These are phyloP conservation scores for Picochlorum sp. DNA, from an alignment of 139 green algal species.

Conservation along the genomic window DNA sequence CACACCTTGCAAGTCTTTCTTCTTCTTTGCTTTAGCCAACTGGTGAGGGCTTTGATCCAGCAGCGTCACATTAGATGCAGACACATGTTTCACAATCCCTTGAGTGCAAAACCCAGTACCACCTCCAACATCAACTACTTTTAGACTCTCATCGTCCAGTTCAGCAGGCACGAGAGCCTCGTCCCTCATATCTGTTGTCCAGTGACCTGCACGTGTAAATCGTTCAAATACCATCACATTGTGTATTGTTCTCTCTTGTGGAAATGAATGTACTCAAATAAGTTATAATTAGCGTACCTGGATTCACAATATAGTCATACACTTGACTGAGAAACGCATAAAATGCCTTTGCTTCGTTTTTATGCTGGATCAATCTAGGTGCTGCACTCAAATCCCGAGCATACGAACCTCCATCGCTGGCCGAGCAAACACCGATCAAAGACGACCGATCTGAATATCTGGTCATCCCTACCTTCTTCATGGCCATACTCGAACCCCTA, in stretches of 20 bases:
- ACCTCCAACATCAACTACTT: slow-evolving; percentile 87
- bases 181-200: slow-evolving; percentile 86
- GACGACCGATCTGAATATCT: too few species aligned
- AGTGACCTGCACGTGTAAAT: slow-evolving; percentile 73
- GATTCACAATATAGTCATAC: slow-evolving; percentile 84
- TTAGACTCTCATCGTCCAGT: slow-evolving; percentile 59
- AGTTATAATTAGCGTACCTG: not conserved
- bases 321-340: slow-evolving; percentile 79
- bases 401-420: too few species aligned
- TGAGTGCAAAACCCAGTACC: slow-evolving; percentile 90
- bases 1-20: slow-evolving; percentile 71
- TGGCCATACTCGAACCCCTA: too few species aligned
- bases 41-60: slow-evolving; percentile 92
- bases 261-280: not conserved
- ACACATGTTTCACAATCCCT: slow-evolving; percentile 54
- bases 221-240: slow-evolving; percentile 22
- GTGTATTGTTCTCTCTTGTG: not conserved
- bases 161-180: slow-evolving; percentile 73
- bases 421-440: too few species aligned
- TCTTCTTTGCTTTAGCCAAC: slow-evolving; percentile 77
- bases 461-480: too few species aligned
- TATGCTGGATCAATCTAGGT: slow-evolving; percentile 79
- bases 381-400: too few species aligned
- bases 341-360: slow-evolving; percentile 85
- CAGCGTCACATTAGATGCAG: slow-evolving; percentile 76